These are phyloP conservation scores for Rhynchosporium secalis DNA, from an alignment of 2,329 filamentous ascomycete genomes.

Conservation along the genomic window DNA sequence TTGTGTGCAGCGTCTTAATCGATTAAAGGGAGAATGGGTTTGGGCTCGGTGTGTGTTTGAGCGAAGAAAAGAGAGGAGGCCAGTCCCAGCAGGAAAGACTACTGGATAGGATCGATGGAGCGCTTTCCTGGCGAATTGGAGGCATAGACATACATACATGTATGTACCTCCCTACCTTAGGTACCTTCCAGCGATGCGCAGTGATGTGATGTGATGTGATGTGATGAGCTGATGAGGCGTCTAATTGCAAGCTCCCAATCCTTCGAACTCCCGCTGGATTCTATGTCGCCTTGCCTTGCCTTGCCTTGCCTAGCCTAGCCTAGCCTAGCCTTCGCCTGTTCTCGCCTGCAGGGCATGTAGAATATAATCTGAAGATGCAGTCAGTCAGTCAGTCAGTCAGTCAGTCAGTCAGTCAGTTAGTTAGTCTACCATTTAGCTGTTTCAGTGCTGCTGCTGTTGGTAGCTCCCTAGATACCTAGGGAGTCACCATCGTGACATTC, in stretches of 20 bases:
- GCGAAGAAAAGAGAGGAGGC: not conserved
- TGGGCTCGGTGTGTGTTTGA: not conserved
- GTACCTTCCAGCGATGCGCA: not conserved
- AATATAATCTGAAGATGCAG: too few relatives aligned
- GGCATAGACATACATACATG: not conserved
- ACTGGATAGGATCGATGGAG: not conserved
- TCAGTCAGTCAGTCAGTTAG: too few relatives aligned
- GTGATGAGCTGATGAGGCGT: not conserved
- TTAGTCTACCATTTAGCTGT: too few relatives aligned
- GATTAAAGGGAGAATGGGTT: not conserved
- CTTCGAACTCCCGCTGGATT: not conserved
- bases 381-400: too few relatives aligned
- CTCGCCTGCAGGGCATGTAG: too few relatives aligned
- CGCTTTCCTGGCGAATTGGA: conserved; percentile 2
- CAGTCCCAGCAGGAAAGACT: too few relatives aligned
- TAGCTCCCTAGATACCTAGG: too few relatives aligned
- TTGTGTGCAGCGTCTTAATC: conserved; percentile 3
- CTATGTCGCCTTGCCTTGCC: too few relatives aligned
- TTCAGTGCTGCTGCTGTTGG: too few relatives aligned
- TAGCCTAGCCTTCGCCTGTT: too few relatives aligned
- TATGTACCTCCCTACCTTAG: not conserved
- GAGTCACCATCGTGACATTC: too few relatives aligned
- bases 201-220: not conserved
- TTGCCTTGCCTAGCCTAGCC: too few relatives aligned
- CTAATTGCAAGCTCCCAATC: not conserved